Percentiles rank a stretch among this genome's conserved stretches.
Conservation (phyloP, 306 rosid species). For the Citrullus colocynthis region DNA sequence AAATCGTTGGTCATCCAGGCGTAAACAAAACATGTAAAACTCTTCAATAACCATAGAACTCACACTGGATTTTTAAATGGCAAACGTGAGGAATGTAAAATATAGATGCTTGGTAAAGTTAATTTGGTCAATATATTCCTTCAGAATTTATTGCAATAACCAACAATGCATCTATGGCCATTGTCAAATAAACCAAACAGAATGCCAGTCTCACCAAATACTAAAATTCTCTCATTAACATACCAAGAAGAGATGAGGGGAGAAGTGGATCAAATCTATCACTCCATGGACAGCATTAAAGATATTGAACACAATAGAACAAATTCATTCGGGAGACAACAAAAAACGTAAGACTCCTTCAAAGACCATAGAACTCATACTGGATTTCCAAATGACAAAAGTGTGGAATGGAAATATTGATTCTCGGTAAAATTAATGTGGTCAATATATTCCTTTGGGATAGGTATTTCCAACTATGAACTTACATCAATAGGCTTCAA, state of each 20-base stretch:
- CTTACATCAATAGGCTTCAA: not conserved
- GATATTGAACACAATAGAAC: not conserved
- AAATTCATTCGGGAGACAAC: not conserved
- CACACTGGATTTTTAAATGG: not conserved
- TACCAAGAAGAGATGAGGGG: not conserved
- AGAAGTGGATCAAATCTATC: not conserved
- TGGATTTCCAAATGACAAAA: not conserved
- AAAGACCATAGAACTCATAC: constrained; percentile 2
- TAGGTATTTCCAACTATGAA: not conserved
- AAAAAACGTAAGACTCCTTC: constrained; percentile 2
- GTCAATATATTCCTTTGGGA: not conserved
- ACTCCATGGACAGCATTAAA: not conserved
- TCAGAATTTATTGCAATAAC: not conserved
- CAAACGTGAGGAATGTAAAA: not conserved
- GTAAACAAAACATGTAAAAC: not conserved
- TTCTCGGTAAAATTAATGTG: not conserved
- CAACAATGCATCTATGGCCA: not conserved
- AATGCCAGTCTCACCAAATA: not conserved
- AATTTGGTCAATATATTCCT: not conserved
- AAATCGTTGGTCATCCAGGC: not conserved
- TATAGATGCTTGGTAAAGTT: not conserved
- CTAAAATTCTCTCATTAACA: not conserved
- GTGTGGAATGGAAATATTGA: not conserved
- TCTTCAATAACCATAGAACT: constrained; percentile 1
- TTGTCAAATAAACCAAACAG: not conserved